A percentile compares a stretch with the other conserved stretches of the same genome.
These are phyloP conservation scores for Suhomyces canberraensis DNA, from an alignment of 805 yeast genomes.

Conservation along the genomic window DNA sequence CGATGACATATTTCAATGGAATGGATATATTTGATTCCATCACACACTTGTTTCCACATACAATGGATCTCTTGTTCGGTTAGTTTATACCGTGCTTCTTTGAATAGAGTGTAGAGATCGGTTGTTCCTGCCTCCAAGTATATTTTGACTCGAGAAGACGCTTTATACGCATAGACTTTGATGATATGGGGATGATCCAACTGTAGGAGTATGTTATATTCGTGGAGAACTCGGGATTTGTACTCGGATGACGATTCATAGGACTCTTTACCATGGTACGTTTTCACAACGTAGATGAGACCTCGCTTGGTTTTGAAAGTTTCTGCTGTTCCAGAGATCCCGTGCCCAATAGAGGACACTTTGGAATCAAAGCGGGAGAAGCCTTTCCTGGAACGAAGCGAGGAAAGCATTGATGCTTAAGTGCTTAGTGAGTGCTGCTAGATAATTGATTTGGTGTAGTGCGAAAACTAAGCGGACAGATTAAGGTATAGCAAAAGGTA, in stretches of 20 bases:
- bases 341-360: constrained; percentile 20
- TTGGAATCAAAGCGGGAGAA: too few species aligned
- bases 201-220: constrained; percentile 27
- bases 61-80: not conserved
- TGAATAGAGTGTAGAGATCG: constrained; percentile 10
- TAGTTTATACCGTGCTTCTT: too few species aligned
- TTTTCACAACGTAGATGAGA: constrained; percentile 42
- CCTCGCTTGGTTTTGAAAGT: constrained; percentile 11
- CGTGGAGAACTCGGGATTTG: constrained; percentile 33
- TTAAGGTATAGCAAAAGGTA: too few species aligned
- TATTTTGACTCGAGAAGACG: constrained; percentile 21
- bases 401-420: too few species aligned
- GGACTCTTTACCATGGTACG: constrained; percentile 37
- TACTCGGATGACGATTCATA: constrained; percentile 42
- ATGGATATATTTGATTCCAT: constrained; percentile 41
- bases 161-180: constrained; percentile 26
- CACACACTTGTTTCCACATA: constrained; percentile 41
- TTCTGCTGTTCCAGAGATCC: constrained; percentile 35
- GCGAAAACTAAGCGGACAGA: too few species aligned
- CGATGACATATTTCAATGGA: constrained; percentile 40
- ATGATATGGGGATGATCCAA: constrained; percentile 35
- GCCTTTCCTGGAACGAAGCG: too few species aligned
- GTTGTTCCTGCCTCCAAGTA: constrained; percentile 32
- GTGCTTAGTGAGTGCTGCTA: too few species aligned
- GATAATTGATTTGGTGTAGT: too few species aligned